phyloP scores from a whole-genome alignment of 192 early-diverging fungal genomes.

The Coemansia umbellata region DNA sequence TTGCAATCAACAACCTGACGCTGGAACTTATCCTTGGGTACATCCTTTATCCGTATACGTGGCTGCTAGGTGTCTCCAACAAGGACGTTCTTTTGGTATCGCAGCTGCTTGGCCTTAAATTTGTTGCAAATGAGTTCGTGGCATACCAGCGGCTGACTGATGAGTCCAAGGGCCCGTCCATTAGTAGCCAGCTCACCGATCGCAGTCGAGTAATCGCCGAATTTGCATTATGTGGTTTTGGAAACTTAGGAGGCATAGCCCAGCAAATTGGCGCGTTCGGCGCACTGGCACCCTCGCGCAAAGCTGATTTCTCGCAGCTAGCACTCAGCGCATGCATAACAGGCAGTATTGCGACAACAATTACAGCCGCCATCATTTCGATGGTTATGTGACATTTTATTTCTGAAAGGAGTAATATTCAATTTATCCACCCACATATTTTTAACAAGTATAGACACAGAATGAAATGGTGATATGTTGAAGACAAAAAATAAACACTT shows the following conservation, averaged over 20 bases:
- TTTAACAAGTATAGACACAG: too few relatives aligned
- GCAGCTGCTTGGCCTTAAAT: slow-evolving; percentile 68
- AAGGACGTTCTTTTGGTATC: slow-evolving; percentile 56
- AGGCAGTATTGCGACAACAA: slow-evolving; percentile 74
- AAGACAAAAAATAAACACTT: too few relatives aligned
- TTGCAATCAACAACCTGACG: slow-evolving; percentile 57
- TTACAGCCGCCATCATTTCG: slow-evolving; percentile 80
- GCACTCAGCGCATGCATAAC: slow-evolving; percentile 76
- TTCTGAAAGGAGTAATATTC: too few relatives aligned
- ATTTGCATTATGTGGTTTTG: slow-evolving; percentile 85
- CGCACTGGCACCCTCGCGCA: slow-evolving; percentile 67
- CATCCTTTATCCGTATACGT: slow-evolving; percentile 71
- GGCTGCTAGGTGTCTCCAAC: slow-evolving; percentile 64
- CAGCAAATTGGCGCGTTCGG: slow-evolving; percentile 75
- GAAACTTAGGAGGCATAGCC: slow-evolving; percentile 80
- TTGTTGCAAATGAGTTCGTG: slow-evolving; percentile 87
- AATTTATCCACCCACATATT: too few relatives aligned
- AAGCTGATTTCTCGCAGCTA: slow-evolving; percentile 66
- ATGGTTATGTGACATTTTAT: slow-evolving; percentile 59
- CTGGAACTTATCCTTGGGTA: slow-evolving; percentile 71
- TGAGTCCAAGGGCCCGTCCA: slow-evolving; percentile 6
- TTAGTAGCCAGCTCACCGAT: slow-evolving; percentile 36
- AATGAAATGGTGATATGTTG: too few relatives aligned
- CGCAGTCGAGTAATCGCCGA: slow-evolving; percentile 57
- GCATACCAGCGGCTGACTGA: slow-evolving; percentile 57